phyloP scores from a whole-genome alignment of 805 yeast species.

The Suhomyces faveliae region DNA sequence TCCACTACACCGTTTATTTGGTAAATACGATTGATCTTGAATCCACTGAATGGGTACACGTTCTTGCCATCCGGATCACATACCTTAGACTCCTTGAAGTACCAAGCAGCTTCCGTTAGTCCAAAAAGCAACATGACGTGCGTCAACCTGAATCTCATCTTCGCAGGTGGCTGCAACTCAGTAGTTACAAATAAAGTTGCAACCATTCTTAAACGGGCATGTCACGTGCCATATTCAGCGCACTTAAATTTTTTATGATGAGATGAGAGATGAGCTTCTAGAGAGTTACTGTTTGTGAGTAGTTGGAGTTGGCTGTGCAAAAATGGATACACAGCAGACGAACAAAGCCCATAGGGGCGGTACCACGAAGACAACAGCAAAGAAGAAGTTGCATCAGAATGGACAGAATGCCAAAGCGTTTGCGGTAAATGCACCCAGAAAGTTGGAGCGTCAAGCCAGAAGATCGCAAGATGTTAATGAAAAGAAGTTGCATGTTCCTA shows the following conservation, averaged over 20 bases:
- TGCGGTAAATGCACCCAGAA: conserved; percentile 64
- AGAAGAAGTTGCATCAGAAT: conserved; percentile 83
- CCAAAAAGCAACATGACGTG: neutral
- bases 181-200: neutral
- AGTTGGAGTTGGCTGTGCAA: neutral
- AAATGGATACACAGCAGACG: conserved; percentile 48
- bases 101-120: conserved; percentile 16
- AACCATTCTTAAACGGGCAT: neutral
- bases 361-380: conserved; percentile 54
- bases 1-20: conserved; percentile 33
- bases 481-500: conserved; percentile 88
- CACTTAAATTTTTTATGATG: conserved; percentile 2
- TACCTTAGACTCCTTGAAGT: conserved; percentile 24
- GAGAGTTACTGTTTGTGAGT: neutral
- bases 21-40: conserved; percentile 51
- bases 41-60: conserved; percentile 51
- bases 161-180: neutral
- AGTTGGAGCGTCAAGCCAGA: conserved; percentile 77
- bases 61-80: conserved; percentile 34
- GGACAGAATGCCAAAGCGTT: conserved; percentile 55
- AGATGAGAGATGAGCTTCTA: conserved; percentile 4
- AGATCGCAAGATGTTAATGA: conserved; percentile 83
- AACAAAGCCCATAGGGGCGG: conserved; percentile 82
- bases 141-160: neutral
- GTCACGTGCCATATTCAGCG: neutral